phyloP scores from a whole-genome alignment of 129 eudicot genomes.

The Flaveria linearis region DNA sequence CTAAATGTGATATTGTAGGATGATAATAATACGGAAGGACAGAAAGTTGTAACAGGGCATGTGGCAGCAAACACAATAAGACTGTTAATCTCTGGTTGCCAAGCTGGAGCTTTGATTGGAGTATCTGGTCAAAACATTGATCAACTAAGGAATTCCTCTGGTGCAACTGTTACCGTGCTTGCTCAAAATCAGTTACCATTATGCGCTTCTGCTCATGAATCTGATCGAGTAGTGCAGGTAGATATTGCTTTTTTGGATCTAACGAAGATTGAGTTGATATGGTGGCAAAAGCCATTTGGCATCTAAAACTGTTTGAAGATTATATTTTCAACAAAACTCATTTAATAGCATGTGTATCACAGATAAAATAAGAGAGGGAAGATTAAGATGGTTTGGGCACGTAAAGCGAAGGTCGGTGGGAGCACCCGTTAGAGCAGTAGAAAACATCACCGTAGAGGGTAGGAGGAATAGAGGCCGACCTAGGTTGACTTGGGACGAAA shows the following conservation, averaged over 20 bases:
- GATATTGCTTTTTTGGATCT: background rate
- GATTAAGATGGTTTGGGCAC: no score
- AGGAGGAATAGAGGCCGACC: no score
- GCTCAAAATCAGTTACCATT: slow-evolving; percentile 89
- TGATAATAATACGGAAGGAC: slow-evolving; percentile 53
- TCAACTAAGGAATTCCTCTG: slow-evolving; percentile 75
- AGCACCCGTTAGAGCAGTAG: no score
- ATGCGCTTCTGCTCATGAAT: slow-evolving; percentile 96
- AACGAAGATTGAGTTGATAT: background rate
- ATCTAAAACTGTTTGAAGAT: slow-evolving; percentile 3
- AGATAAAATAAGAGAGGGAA: no score
- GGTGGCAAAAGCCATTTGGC: background rate
- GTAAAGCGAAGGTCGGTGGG: no score
- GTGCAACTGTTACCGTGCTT: slow-evolving; percentile 83
- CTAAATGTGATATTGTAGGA: slow-evolving; percentile 48
- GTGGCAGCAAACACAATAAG: slow-evolving; percentile 84
- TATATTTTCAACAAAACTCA: background rate
- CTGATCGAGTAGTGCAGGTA: slow-evolving; percentile 98
- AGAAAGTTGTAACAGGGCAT: slow-evolving; percentile 65
- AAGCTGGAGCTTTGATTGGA: slow-evolving; percentile 93
- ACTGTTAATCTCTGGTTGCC: slow-evolving; percentile 91
- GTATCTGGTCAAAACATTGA: slow-evolving; percentile 88
- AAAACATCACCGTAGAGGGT: no score
- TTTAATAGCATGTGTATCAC: background rate
- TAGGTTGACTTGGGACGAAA: no score